phyloP scores from a whole-genome alignment of 1,139 yeast genomes.

The Saccharomyces hybrid region DNA sequence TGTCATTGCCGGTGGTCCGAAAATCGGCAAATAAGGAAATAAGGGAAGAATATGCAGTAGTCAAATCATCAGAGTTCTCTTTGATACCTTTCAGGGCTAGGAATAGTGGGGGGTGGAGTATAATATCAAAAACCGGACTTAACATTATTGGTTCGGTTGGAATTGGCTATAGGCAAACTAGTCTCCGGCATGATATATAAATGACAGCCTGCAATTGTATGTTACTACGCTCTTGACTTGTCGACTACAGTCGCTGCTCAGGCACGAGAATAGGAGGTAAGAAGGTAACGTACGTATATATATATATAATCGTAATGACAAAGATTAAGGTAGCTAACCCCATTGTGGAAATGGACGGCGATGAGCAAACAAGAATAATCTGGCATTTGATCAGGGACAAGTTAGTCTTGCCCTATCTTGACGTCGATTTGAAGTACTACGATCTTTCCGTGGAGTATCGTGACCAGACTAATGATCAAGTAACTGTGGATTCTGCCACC shows the following conservation, averaged over 20 bases:
- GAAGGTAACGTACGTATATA: background rate
- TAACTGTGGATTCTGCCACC: constrained; percentile 82
- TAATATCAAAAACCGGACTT: background rate
- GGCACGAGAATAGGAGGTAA: background rate
- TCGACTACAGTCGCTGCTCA: background rate
- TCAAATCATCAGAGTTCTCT: background rate
- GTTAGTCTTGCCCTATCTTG: constrained; percentile 76
- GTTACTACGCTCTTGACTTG: background rate
- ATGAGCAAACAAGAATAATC: constrained; percentile 90
- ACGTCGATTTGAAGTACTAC: constrained; percentile 84
- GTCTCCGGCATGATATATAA: background rate
- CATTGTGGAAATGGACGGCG: constrained; percentile 93
- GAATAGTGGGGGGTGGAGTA: background rate
- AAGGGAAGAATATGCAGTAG: background rate
- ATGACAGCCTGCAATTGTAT: background rate
- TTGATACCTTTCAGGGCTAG: background rate
- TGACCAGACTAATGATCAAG: constrained; percentile 80
- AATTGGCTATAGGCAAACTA: background rate
- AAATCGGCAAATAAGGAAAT: background rate
- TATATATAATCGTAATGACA: constrained; percentile 8
- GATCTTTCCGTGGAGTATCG: constrained; percentile 82
- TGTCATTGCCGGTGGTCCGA: background rate
- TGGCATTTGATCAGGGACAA: constrained; percentile 81
- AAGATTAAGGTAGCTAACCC: constrained; percentile 84
- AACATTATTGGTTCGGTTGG: background rate